Evolutionary conservation across 164 flowering plant species (phyloP).

Genomic region (Magnolia officinalis): DNA sequence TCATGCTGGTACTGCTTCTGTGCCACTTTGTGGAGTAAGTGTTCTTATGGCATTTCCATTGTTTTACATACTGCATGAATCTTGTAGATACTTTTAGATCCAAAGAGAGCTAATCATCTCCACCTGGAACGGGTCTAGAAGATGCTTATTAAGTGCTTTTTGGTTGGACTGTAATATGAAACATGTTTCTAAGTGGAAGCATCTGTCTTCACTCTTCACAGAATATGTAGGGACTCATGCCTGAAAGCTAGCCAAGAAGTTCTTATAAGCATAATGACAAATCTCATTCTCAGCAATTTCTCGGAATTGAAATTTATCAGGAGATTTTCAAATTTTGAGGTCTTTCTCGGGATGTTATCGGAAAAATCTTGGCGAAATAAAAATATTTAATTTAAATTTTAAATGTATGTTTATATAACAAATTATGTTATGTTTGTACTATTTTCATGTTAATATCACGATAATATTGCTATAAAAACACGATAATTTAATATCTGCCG

Average conservation of each 20-base stretch:
- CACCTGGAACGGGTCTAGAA: background rate
- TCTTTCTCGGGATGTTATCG: too few species aligned
- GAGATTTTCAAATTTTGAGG: too few species aligned
- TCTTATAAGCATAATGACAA: background rate
- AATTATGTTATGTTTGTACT: too few species aligned
- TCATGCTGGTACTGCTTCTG: conserved; percentile 98
- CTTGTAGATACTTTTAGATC: background rate
- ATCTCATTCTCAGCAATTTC: too few species aligned
- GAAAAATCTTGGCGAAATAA: too few species aligned
- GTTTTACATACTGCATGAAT: background rate
- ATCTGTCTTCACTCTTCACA: background rate
- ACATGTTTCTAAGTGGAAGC: background rate
- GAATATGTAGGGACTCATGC: background rate
- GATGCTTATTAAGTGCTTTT: background rate
- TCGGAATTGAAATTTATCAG: too few species aligned
- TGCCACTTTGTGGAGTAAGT: conserved; percentile 96
- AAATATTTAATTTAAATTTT: too few species aligned
- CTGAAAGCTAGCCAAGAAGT: background rate
- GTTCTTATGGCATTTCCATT: conserved; percentile 6
- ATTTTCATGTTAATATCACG: too few species aligned
- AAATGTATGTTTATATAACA: too few species aligned
- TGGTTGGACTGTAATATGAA: background rate
- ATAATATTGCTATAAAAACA: too few species aligned
- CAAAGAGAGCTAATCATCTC: background rate
- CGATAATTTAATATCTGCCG: too few species aligned